Percentiles rank a stretch among this genome's conserved stretches.
These are phyloP conservation scores for Juncus effusus DNA, from an alignment of 176 grass and related monocot genomes.

Conservation along the genomic window DNA sequence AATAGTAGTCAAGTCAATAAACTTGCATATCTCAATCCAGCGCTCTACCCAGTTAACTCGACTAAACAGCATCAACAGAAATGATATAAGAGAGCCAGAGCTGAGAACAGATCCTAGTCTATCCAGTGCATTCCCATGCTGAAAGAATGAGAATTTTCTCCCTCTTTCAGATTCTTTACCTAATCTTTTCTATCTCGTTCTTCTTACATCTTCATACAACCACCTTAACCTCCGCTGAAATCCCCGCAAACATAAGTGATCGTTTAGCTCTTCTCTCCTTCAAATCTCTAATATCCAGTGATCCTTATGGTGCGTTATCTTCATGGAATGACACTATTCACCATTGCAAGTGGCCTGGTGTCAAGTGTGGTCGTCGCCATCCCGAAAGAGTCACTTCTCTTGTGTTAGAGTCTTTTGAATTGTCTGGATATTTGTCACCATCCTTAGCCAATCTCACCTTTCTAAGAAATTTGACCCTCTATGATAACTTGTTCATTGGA, in stretches of 20 bases:
- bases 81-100: too few relatives aligned
- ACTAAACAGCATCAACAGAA: too few relatives aligned
- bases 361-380: constrained; percentile 27
- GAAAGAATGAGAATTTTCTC: too few relatives aligned
- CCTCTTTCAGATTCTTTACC: too few relatives aligned
- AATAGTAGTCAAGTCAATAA: too few relatives aligned
- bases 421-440: constrained; percentile 24
- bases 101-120: too few relatives aligned
- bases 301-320: constrained; percentile 12
- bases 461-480: constrained; percentile 1
- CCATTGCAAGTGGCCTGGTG: constrained; percentile 35
- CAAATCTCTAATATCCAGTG: constrained; percentile 14
- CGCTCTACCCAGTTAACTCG: too few relatives aligned
- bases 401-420: neutral
- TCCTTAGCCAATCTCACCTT: constrained; percentile 40
- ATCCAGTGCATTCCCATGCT: too few relatives aligned
- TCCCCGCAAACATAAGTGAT: constrained; percentile 7
- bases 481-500: constrained; percentile 5
- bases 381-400: constrained; percentile 27
- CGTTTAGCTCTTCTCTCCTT: constrained; percentile 29
- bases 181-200: too few relatives aligned
- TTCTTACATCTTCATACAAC: neutral
- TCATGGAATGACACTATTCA: constrained; percentile 39
- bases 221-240: neutral
- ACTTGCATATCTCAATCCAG: too few relatives aligned